These are phyloP conservation scores for Coemansia sp. DNA, from an alignment of 192 early-diverging fungal genomes.

Conservation along the genomic window DNA sequence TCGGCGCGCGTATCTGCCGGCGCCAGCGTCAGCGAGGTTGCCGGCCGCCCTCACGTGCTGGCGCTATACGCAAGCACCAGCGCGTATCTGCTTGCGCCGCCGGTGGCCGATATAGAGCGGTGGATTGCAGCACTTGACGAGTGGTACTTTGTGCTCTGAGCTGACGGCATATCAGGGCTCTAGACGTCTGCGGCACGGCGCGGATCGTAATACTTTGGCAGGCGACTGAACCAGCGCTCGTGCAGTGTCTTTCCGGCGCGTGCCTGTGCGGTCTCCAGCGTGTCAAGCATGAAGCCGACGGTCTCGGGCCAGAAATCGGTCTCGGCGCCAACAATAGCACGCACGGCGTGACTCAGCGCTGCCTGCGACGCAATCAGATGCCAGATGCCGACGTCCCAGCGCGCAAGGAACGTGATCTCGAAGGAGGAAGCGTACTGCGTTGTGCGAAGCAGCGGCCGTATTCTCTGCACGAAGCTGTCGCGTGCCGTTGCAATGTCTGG, in stretches of 20 bases:
- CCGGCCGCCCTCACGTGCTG: slow-evolving; percentile 27
- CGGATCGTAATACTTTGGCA: slow-evolving; percentile 32
- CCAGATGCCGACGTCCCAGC: slow-evolving; percentile 45
- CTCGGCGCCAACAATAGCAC: slow-evolving; percentile 40
- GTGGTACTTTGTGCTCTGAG: slow-evolving; percentile 45
- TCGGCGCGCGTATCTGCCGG: slow-evolving; percentile 53
- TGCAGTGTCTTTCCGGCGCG: background rate
- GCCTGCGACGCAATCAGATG: slow-evolving; percentile 42
- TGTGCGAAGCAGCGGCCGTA: slow-evolving; percentile 27
- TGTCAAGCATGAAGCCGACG: slow-evolving; percentile 41
- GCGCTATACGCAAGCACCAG: slow-evolving; percentile 44
- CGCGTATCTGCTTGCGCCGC: slow-evolving; percentile 36
- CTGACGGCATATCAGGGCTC: background rate
- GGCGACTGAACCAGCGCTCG: slow-evolving; percentile 38
- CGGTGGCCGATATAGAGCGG: slow-evolving; percentile 25
- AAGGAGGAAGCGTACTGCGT: slow-evolving; percentile 23
- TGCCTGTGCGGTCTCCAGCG: slow-evolving; percentile 20
- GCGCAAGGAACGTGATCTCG: slow-evolving; percentile 38
- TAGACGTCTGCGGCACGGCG: too few species aligned
- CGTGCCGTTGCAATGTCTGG: slow-evolving; percentile 41
- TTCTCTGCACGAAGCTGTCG: slow-evolving; percentile 17
- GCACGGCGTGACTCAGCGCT: slow-evolving; percentile 26
- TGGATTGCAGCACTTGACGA: slow-evolving; percentile 56
- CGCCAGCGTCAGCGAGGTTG: slow-evolving; percentile 31
- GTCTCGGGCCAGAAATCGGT: slow-evolving; percentile 45